These are phyloP conservation scores for Fusarium poae DNA, from an alignment of 2,329 filamentous ascomycete genomes.

Conservation along the genomic window DNA sequence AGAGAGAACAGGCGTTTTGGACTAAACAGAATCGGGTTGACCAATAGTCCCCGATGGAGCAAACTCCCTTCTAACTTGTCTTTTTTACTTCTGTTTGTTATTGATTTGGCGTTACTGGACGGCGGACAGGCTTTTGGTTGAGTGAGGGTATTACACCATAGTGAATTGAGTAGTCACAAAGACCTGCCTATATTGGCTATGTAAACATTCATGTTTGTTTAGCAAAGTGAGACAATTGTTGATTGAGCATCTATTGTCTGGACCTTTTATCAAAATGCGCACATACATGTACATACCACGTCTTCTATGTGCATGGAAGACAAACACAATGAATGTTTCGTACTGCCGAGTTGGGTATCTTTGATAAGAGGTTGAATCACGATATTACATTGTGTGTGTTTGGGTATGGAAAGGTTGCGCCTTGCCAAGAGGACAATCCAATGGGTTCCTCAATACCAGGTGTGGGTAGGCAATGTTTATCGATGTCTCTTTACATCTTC, in stretches of 20 bases:
- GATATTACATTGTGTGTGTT: conserved; percentile 1
- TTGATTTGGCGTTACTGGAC: conserved; percentile 30
- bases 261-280: not conserved
- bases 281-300: too few relatives aligned
- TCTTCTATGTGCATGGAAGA: not conserved
- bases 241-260: too few relatives aligned
- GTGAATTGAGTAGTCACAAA: conserved; percentile 22
- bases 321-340: conserved; percentile 18
- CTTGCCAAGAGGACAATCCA: not conserved
- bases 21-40: conserved; percentile 23
- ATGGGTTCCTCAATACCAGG: not conserved
- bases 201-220: not conserved
- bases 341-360: conserved; percentile 5
- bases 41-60: conserved; percentile 16
- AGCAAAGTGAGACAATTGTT: not conserved
- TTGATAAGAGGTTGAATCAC: conserved; percentile 1
- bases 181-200: not conserved
- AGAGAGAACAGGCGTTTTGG: conserved; percentile 34
- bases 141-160: conserved; percentile 11
- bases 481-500: not conserved
- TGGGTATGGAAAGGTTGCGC: not conserved
- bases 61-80: conserved; percentile 13
- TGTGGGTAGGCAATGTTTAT: not conserved
- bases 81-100: conserved; percentile 10
- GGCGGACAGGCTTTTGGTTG: conserved; percentile 3